Conservation (phyloP, 768 basidiomycete genomes). For the Flagelloscypha sp. region DNA sequence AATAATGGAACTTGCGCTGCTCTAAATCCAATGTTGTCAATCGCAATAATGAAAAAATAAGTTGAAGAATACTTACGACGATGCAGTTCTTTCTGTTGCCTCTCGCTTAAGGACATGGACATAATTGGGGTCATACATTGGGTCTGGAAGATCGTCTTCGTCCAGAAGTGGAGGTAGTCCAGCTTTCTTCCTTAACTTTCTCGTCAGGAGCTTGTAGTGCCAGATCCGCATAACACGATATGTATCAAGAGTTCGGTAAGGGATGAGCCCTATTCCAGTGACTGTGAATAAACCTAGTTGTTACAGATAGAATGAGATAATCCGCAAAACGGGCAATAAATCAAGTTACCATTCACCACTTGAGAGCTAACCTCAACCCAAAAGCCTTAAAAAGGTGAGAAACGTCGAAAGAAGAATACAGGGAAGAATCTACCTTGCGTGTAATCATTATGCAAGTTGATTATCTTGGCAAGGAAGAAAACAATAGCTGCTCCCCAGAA, state of each 20-base stretch:
- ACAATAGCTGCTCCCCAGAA: slow-evolving; percentile 88
- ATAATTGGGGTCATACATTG: slow-evolving; percentile 59
- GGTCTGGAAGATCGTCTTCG: slow-evolving; percentile 76
- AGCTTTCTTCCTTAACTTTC: slow-evolving; percentile 47
- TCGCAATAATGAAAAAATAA: background rate
- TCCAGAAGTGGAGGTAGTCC: slow-evolving; percentile 66
- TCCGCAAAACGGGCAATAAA: background rate
- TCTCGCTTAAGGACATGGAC: slow-evolving; percentile 60
- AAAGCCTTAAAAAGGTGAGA: too few species aligned
- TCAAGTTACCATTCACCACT: slow-evolving; percentile 56
- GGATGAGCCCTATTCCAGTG: slow-evolving; percentile 74
- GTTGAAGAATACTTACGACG: slow-evolving; percentile 38
- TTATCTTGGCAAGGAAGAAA: slow-evolving; percentile 57
- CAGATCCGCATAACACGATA: slow-evolving; percentile 64
- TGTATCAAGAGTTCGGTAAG: slow-evolving; percentile 66
- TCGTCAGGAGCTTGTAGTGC: slow-evolving; percentile 58
- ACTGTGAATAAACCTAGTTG: slow-evolving; percentile 62
- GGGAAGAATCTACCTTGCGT: too few species aligned
- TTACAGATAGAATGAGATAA: background rate
- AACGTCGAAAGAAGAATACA: too few species aligned
- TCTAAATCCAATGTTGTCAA: slow-evolving; percentile 28
- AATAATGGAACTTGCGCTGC: slow-evolving; percentile 59
- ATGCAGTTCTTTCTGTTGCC: slow-evolving; percentile 57
- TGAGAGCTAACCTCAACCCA: slow-evolving; percentile 80
- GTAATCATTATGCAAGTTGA: slow-evolving; percentile 61